Percentiles rank a stretch among this genome's conserved stretches.
Conservation (phyloP, 202 grass and related monocot species). For the Dendrocalamus latiflorus region DNA sequence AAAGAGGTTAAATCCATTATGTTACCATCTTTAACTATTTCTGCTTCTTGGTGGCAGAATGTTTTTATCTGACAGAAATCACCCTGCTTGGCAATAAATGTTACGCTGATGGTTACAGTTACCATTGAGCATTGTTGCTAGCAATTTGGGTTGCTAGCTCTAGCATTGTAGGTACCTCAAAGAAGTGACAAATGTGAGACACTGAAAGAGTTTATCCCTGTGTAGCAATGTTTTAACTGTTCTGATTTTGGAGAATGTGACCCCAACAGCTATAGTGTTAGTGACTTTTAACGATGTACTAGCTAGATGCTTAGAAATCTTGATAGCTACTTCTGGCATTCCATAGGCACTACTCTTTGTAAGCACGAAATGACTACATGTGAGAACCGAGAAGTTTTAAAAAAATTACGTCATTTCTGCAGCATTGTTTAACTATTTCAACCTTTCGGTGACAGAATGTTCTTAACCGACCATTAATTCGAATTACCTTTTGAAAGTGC, state of each 20-base stretch:
- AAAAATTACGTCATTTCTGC: neutral
- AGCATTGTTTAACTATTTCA: constrained; percentile 28
- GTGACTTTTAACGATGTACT: constrained; percentile 7
- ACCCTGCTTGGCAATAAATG: neutral
- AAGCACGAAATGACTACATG: constrained; percentile 7
- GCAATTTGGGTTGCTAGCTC: neutral
- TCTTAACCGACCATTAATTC: constrained; percentile 33
- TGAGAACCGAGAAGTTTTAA: neutral
- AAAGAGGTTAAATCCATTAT: neutral
- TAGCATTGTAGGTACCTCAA: constrained; percentile 10
- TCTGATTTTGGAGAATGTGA: constrained; percentile 45
- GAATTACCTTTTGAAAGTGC: constrained; percentile 40
- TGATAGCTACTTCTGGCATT: constrained; percentile 12
- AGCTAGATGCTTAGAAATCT: constrained; percentile 24
- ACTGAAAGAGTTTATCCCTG: constrained; percentile 15
- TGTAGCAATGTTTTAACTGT: constrained; percentile 15
- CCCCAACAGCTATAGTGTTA: neutral
- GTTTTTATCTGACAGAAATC: constrained; percentile 15
- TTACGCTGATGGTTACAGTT: neutral
- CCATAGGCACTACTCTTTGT: neutral
- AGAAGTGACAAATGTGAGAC: constrained; percentile 32
- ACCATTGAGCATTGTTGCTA: neutral
- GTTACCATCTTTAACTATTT: neutral
- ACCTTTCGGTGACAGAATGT: constrained; percentile 46
- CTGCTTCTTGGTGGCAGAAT: neutral